phyloP scores from a whole-genome alignment of 2,329 filamentous ascomycete genomes.

The Pseudogymnoascus sp. region DNA sequence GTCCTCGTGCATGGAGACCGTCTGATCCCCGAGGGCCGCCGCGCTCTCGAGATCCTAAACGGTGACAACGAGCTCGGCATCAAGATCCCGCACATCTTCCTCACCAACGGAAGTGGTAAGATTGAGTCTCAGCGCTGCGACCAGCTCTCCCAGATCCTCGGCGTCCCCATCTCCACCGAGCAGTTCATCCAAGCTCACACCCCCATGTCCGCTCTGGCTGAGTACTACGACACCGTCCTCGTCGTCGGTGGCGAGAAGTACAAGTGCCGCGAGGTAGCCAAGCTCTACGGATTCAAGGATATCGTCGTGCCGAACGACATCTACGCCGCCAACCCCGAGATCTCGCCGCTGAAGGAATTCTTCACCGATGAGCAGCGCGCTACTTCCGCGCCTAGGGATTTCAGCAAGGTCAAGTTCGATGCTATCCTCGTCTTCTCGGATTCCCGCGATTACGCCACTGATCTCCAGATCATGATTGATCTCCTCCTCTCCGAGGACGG shows the following conservation, averaged over 20 bases:
- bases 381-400: slow-evolving; percentile 61
- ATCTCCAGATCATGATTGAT: slow-evolving; percentile 70
- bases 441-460: slow-evolving; percentile 64
- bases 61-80: slow-evolving; percentile 70
- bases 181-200: slow-evolving; percentile 74
- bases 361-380: slow-evolving; percentile 61
- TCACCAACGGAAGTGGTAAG: slow-evolving; percentile 69
- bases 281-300: slow-evolving; percentile 66
- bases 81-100: slow-evolving; percentile 67
- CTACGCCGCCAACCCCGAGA: slow-evolving; percentile 57
- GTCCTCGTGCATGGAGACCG: slow-evolving; percentile 66
- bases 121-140: slow-evolving; percentile 55
- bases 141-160: slow-evolving; percentile 58
- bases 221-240: slow-evolving; percentile 69
- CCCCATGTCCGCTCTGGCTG: slow-evolving; percentile 64
- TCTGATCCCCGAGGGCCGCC: slow-evolving; percentile 57
- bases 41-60: slow-evolving; percentile 61
- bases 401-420: slow-evolving; percentile 62
- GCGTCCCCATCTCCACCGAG: slow-evolving; percentile 55
- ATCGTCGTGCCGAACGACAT: slow-evolving; percentile 68
- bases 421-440: slow-evolving; percentile 69
- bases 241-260: slow-evolving; percentile 69
- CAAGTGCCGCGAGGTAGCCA: slow-evolving; percentile 63
- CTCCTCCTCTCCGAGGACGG: slow-evolving; percentile 61
- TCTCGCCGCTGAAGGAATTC: slow-evolving; percentile 56